phyloP scores from a whole-genome alignment of 371 early-diverging fungal genomes.

The Cokeromyces recurvatus region DNA sequence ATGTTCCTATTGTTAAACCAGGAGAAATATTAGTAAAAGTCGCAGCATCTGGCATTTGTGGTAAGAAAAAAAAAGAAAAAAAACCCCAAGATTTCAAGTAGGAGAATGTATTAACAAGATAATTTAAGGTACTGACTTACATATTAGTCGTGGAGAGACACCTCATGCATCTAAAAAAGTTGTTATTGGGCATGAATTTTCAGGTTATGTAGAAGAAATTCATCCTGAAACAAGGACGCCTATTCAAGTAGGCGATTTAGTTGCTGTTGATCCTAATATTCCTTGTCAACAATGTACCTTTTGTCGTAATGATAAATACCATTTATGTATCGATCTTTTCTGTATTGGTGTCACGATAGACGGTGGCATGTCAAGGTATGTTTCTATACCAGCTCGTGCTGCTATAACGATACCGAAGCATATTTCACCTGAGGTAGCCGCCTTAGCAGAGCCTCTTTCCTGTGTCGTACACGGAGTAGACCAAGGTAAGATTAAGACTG shows the following conservation, averaged over 20 bases:
- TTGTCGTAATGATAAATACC: slow-evolving; percentile 49
- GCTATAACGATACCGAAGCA: slow-evolving; percentile 32
- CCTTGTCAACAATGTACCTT: slow-evolving; percentile 50
- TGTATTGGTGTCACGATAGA: slow-evolving; percentile 51
- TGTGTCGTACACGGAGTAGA: slow-evolving; percentile 57
- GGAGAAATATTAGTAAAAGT: slow-evolving; percentile 48
- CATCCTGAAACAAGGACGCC: slow-evolving; percentile 28
- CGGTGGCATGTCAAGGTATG: slow-evolving; percentile 57
- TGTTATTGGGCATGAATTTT: slow-evolving; percentile 55
- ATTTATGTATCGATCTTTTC: slow-evolving; percentile 40
- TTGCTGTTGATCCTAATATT: slow-evolving; percentile 51
- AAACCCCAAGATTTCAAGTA: too few species aligned
- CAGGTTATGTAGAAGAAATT: slow-evolving; percentile 46
- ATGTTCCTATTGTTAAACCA: slow-evolving; percentile 32
- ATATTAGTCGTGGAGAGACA: slow-evolving; percentile 54
- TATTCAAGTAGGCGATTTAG: slow-evolving; percentile 37
- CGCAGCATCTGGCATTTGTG: slow-evolving; percentile 56
- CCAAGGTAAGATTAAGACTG: slow-evolving; percentile 41
- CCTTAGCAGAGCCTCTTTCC: slow-evolving; percentile 54
- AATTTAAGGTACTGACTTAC: slow-evolving; percentile 44
- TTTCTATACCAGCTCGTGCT: slow-evolving; percentile 40
- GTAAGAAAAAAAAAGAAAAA: slow-evolving; percentile 15
- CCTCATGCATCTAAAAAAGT: slow-evolving; percentile 49
- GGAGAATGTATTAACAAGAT: too few species aligned
- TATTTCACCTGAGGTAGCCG: slow-evolving; percentile 44